Evolutionary conservation across 345 rosid species (phyloP), one percentile per base, ranked within the genome.

Genomic region (Passiflora organensis): DNA sequence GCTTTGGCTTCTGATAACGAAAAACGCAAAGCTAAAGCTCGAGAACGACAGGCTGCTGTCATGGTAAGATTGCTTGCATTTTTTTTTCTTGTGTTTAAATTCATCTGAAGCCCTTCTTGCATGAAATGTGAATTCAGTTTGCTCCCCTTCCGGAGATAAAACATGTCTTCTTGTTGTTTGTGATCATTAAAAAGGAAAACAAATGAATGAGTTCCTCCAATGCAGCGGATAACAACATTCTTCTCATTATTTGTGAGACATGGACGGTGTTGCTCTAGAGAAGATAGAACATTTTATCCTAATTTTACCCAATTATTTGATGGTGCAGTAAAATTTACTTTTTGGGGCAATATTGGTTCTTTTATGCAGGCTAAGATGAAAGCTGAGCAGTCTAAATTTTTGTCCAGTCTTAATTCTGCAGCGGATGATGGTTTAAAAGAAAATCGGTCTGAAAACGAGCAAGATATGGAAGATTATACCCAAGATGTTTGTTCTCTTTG

Each of bases 321-420:
- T 8, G 8, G 34, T 8, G 34, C 34, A 28, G 8, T 28, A 8
- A 28, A 28, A 8, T 28, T 28, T 3, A 28, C 34, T 28, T 28
- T 28, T 34, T 54, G 23, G 14, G 37, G 44, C 48, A 39, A 71
- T 39, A 43, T 24, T 21, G 52, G 45, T 21, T 56, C 55, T 62
- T 48, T 55, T 19, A 32, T 81, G 81, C 83, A 93, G 99, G 99
- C 72, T 66, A 93, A 87, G 81, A 93, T 93, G 94, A 89, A 76
- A 79, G 97, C 86, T 28, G 99, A 93, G 72, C 99, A 93, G 60
- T 77, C 87, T 25, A 89, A 93, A 72, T 93, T 93, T 66, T 74
- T 89, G 75, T 84, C 86, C 16, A 76, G 75, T 74, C 62, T 86
- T 48, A 59, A 71, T 70, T 60, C 97, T 17, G 43, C 63, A 62